A percentile compares a stretch with the other conserved stretches of the same genome.
These are phyloP conservation scores for Fusarium compactum DNA, from an alignment of 2,329 filamentous ascomycete species.

Conservation along the genomic window DNA sequence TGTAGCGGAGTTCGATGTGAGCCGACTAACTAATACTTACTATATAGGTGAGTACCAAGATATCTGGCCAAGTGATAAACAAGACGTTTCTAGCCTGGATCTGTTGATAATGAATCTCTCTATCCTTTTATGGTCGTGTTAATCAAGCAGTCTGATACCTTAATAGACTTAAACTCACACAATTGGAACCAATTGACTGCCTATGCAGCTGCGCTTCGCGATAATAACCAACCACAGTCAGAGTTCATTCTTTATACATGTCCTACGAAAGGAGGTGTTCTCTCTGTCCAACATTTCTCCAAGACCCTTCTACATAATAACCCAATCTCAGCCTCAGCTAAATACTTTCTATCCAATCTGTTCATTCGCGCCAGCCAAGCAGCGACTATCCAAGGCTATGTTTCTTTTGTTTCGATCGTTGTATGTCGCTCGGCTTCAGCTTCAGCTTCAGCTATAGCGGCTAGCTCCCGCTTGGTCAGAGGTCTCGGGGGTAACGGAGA, in stretches of 20 bases:
- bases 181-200: no score
- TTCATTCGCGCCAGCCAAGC: not conserved
- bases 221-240: not conserved
- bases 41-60: not conserved
- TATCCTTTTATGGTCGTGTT: no score
- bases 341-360: not conserved
- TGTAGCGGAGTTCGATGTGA: not conserved
- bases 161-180: no score
- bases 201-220: not conserved
- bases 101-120: no score
- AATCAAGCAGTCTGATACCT: no score
- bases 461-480: not conserved
- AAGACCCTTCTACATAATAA: not conserved
- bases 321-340: not conserved
- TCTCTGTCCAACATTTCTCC: not conserved
- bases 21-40: fast-evolving
- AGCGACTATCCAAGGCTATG: not conserved
- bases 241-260: not conserved
- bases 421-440: not conserved
- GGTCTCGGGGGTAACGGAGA: constrained; percentile 1
- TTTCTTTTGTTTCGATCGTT: not conserved
- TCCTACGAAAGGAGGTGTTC: not conserved
- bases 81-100: no score
- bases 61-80: not conserved
- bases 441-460: constrained; percentile 4